Conservation (phyloP, 805 yeast genomes). For the Cyberlindnera galapagoensis region DNA sequence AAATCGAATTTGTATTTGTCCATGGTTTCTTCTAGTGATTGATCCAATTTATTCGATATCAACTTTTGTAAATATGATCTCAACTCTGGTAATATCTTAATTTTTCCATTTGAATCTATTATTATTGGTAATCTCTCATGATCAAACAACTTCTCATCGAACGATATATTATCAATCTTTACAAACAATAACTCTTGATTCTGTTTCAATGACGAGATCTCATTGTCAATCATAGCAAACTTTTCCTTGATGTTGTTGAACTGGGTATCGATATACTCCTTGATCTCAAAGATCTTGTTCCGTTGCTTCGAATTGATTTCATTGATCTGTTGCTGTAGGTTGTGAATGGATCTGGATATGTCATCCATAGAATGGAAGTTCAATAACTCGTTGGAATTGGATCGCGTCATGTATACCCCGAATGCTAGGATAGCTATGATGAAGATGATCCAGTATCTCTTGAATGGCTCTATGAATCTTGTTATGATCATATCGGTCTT, state of each 20-base stretch:
- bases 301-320: constrained; percentile 18
- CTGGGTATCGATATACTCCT: constrained; percentile 17
- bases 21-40: constrained; percentile 2
- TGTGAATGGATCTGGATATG: constrained; percentile 16
- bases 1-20: constrained; percentile 12
- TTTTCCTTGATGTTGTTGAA: constrained; percentile 11
- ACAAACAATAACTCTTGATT: constrained; percentile 7
- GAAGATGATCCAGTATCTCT: not conserved
- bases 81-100: constrained; percentile 21
- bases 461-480: constrained; percentile 2
- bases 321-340: constrained; percentile 22
- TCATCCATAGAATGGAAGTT: too few relatives aligned
- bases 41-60: constrained; percentile 6
- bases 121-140: constrained; percentile 14
- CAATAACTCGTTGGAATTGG: constrained; percentile 11
- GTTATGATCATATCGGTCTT: constrained; percentile 2
- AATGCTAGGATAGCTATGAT: not conserved
- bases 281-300: constrained; percentile 13
- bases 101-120: constrained; percentile 12
- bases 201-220: constrained; percentile 2
- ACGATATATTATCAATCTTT: constrained; percentile 7
- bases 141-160: constrained; percentile 6
- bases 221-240: constrained; percentile 9
- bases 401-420: constrained; percentile 2
- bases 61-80: constrained; percentile 11